phyloP scores from a whole-genome alignment of 495 filamentous ascomycete species.

The Choiromyces venosus region DNA sequence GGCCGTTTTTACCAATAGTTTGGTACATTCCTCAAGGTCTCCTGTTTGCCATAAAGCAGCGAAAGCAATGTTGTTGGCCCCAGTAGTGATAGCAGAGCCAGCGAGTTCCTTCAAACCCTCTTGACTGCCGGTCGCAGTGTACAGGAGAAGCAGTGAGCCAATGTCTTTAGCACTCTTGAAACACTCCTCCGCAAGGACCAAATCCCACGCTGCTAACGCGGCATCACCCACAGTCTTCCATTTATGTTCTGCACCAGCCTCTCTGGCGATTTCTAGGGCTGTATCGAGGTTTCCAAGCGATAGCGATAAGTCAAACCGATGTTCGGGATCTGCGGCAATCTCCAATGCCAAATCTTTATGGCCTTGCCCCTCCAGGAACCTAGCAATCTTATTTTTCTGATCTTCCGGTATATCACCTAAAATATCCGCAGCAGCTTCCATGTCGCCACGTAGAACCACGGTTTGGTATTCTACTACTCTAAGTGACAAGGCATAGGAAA shows the following conservation, averaged over 20 bases:
- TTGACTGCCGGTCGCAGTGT: constrained; percentile 71
- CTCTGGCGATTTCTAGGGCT: constrained; percentile 74
- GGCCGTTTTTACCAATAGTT: constrained; percentile 70
- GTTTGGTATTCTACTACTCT: constrained; percentile 98
- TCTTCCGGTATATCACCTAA: constrained; percentile 76
- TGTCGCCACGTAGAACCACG: constrained; percentile 86
- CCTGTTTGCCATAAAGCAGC: constrained; percentile 80
- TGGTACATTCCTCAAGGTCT: constrained; percentile 74
- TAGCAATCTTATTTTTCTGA: constrained; percentile 93
- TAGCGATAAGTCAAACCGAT: constrained; percentile 91
- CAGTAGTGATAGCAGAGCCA: constrained; percentile 64
- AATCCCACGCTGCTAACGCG: constrained; percentile 78
- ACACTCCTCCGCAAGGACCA: constrained; percentile 83
- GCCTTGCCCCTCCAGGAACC: constrained; percentile 95
- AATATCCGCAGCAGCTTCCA: constrained; percentile 83
- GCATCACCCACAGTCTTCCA: constrained; percentile 96
- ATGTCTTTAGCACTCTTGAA: constrained; percentile 84
- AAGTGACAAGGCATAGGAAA: constrained; percentile 85
- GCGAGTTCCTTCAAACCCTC: constrained; percentile 68
- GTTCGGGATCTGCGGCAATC: constrained; percentile 92
- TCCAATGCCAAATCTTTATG: constrained; percentile 93
- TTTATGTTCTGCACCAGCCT: constrained; percentile 86
- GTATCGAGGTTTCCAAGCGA: constrained; percentile 74
- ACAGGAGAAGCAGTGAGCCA: constrained; percentile 78
- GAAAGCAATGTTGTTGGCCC: constrained; percentile 87